phyloP scores from a whole-genome alignment of 2,329 filamentous ascomycete genomes.

The Diplodia scrobiculata region DNA sequence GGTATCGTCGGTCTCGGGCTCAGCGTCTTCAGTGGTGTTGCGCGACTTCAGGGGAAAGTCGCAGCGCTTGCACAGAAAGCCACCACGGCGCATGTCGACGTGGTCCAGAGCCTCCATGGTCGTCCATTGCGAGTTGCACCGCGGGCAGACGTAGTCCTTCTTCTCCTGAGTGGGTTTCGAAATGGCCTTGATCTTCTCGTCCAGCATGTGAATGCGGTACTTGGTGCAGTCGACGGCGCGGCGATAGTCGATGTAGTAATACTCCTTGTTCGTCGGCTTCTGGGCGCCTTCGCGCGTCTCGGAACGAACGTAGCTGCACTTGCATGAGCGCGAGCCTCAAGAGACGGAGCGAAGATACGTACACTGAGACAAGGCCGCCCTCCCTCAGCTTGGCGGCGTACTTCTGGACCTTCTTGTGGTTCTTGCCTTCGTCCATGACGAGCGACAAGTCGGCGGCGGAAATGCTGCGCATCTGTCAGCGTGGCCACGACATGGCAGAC shows the following conservation, averaged over 20 bases:
- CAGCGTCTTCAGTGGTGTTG: conserved; percentile 37
- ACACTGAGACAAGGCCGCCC: conserved; percentile 82
- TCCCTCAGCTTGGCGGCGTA: conserved; percentile 82
- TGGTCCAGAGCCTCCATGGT: conserved; percentile 85
- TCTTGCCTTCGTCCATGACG: conserved; percentile 72
- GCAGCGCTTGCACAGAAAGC: conserved; percentile 85
- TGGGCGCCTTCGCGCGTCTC: conserved; percentile 80
- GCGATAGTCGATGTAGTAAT: conserved; percentile 96
- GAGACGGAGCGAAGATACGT: conserved; percentile 43
- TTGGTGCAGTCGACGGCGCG: conserved; percentile 95
- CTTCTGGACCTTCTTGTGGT: conserved; percentile 88
- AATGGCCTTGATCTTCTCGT: conserved; percentile 82
- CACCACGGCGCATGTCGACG: conserved; percentile 59
- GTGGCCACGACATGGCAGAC: conserved; percentile 15
- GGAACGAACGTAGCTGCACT: conserved; percentile 65
- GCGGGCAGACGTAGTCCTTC: conserved; percentile 85
- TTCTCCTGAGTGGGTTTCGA: conserved; percentile 77
- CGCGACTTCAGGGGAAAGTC: conserved; percentile 58
- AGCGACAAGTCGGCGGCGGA: conserved; percentile 86
- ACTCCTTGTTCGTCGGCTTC: conserved; percentile 81
- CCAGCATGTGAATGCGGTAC: conserved; percentile 84
- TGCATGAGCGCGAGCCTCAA: background rate
- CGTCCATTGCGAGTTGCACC: conserved; percentile 84
- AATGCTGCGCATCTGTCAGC: conserved; percentile 54
- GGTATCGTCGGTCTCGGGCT: conserved; percentile 62